phyloP scores from a whole-genome alignment of 1,284 basidiomycete species.

The Wallemia ichthyophaga region DNA sequence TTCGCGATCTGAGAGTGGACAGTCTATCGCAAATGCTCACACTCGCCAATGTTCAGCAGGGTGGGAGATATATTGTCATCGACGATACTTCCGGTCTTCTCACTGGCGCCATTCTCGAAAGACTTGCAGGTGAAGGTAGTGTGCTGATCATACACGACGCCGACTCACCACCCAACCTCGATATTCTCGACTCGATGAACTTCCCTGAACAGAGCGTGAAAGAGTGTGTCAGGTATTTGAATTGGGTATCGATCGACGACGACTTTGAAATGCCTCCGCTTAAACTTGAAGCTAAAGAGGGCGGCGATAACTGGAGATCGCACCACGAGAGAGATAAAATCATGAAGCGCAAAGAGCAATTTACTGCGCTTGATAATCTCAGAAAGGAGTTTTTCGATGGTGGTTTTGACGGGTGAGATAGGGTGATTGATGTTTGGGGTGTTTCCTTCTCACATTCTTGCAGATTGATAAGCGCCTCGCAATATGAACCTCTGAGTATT shows the following conservation, averaged over 20 bases:
- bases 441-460: background rate
- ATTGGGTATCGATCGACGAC: conserved; percentile 71
- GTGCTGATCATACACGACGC: conserved; percentile 63
- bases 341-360: background rate
- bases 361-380: conserved; percentile 26
- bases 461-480: conserved; percentile 50
- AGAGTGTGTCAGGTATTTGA: conserved; percentile 34
- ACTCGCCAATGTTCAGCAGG: conserved; percentile 52
- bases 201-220: conserved; percentile 31
- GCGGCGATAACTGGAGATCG: background rate
- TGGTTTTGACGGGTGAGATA: conserved; percentile 47
- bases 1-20: conserved; percentile 62
- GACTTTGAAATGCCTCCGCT: conserved; percentile 26
- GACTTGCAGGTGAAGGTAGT: conserved; percentile 50
- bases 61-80: conserved; percentile 58
- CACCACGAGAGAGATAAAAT: background rate
- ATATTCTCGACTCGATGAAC: conserved; percentile 59
- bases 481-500: conserved; percentile 62
- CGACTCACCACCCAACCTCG: conserved; percentile 77
- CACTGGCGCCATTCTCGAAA: conserved; percentile 51
- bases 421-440: background rate
- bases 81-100: conserved; percentile 81
- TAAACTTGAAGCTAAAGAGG: background rate
- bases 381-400: conserved; percentile 59
- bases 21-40: conserved; percentile 63